A percentile compares a stretch with the other conserved stretches of the same genome.
Evolutionary conservation across 2,329 filamentous ascomycete species (phyloP).

Genomic region (Cordyceps fumosorosea): DNA sequence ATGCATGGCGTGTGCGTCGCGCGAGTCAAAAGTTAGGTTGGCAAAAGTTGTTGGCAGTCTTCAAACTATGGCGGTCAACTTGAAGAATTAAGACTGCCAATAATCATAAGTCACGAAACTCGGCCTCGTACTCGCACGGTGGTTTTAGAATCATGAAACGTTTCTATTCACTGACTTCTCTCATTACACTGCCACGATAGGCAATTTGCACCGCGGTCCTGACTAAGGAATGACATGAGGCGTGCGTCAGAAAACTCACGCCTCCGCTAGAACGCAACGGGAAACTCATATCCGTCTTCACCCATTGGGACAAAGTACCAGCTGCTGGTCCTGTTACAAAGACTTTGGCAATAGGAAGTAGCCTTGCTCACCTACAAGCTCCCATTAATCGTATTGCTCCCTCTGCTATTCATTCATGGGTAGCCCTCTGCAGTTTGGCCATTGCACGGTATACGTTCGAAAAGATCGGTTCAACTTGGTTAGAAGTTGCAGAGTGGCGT

Average conservation of each 20-base stretch:
- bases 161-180: neutral
- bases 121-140: neutral
- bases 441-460: neutral
- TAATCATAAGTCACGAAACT: neutral
- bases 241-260: neutral
- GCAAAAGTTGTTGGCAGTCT: neutral
- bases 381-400: neutral
- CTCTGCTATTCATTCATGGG: neutral
- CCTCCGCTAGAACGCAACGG: constrained; percentile 6
- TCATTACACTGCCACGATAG: neutral
- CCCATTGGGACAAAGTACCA: neutral
- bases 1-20: neutral
- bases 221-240: constrained; percentile 3
- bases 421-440: neutral
- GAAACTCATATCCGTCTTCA: constrained; percentile 8
- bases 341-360: neutral
- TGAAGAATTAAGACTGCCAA: neutral
- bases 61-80: neutral
- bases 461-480: neutral
- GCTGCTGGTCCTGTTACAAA: neutral
- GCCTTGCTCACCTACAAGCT: no score
- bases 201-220: neutral
- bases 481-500: neutral
- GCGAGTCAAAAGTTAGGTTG: neutral
- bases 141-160: neutral